Evolutionary conservation across 345 rosid species (phyloP), one percentile per base, ranked within the genome.

Genomic region (Dovyalis caffra): DNA sequence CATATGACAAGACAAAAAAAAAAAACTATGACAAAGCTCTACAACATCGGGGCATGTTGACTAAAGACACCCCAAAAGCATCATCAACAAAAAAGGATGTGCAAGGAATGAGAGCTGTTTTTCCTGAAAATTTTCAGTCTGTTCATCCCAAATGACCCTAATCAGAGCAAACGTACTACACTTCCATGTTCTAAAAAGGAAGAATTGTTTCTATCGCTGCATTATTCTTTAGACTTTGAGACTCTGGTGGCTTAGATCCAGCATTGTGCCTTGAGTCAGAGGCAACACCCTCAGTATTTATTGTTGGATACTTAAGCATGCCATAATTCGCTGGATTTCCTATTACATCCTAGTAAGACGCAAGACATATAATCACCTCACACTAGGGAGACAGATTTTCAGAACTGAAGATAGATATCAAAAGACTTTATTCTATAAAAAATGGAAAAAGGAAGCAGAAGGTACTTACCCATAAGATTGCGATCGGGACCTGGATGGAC

Each of bases 401-500:
- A 25, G 40, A 72, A 29, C 47, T 31, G 29, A 4, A 21, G 58
- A n/a, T 9, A 68, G 20, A 68, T 26, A 66, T 18, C 20, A 62
- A 10, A 49, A 49, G 38, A 34, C 63, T 26, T 37, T 43, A 40
- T 43, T 51, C 23, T 28, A 51, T 49, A 6, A 66, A 61, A 62
- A 61, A 2, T 11, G 23, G 10, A 31, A 32, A 53, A 7, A 40
- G 20, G 64, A 40, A n/a, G 15, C 11, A 4, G 29, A n/a, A 47
- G 31, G 11, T 29, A 72, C 76, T 26, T 81, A 93, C 97, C 91
- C 88, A 49, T 80, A 64, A 60, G 95, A 88, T 71, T 74, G 69
- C 29, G 90, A 86, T 37, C 70, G 85, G 57, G 90, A 87, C 82
- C 87, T 79, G 51, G 90, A 83, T 67, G 86, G 92, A 85, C 81